These are phyloP conservation scores for Citrullus mucosospermus DNA, from an alignment of 306 rosid species.

Conservation along the genomic window DNA sequence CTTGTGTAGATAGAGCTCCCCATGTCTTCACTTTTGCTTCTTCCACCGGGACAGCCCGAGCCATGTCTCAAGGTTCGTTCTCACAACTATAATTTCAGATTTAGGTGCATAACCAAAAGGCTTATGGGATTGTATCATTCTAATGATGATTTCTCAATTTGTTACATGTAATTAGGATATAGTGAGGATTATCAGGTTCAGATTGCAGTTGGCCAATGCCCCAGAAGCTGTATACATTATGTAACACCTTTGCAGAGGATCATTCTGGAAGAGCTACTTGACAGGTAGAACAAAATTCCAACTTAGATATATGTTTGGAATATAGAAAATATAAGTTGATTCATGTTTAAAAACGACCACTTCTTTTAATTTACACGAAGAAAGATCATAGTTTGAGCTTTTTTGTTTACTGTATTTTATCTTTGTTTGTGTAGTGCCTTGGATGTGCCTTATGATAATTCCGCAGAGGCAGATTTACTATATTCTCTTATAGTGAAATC, in stretches of 20 bases:
- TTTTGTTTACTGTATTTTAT: neutral
- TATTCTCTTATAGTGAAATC: slow-evolving; percentile 74
- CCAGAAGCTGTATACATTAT: slow-evolving; percentile 80
- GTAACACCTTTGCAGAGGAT: slow-evolving; percentile 85
- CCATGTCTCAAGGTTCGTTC: slow-evolving; percentile 63
- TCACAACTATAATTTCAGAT: neutral
- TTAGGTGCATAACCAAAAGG: neutral
- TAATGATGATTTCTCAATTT: neutral
- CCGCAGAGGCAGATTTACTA: slow-evolving; percentile 68
- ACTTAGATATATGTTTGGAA: neutral
- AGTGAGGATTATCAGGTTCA: slow-evolving; percentile 75
- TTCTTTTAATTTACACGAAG: neutral
- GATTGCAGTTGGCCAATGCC: slow-evolving; percentile 83
- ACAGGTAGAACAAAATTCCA: slow-evolving; percentile 29
- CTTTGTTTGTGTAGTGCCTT: slow-evolving; percentile 31
- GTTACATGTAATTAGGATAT: slow-evolving; percentile 28
- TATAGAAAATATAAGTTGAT: neutral
- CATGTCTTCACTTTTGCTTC: slow-evolving; percentile 58
- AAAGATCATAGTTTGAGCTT: neutral
- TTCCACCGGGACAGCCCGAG: slow-evolving; percentile 72
- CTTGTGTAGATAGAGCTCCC: slow-evolving; percentile 74
- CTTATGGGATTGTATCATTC: neutral
- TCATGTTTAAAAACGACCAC: neutral
- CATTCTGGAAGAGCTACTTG: slow-evolving; percentile 71
- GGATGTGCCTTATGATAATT: slow-evolving; percentile 44